Evolutionary conservation across 306 rosid genomes (phyloP).

Genomic region (Acacia confusa): DNA sequence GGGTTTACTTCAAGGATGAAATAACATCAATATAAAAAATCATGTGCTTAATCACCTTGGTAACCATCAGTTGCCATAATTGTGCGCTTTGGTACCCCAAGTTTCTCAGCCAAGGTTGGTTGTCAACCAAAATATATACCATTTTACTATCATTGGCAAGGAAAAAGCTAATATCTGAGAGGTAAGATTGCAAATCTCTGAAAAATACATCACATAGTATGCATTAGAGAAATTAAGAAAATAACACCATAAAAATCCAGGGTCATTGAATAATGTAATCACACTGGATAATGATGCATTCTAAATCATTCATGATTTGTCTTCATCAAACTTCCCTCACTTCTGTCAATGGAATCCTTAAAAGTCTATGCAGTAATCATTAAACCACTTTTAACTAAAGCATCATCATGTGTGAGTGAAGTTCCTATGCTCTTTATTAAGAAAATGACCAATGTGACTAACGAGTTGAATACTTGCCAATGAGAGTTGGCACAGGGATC

Average conservation of each 20-base stretch:
- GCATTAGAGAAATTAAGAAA: conserved; percentile 2
- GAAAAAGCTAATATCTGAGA: conserved; percentile 80
- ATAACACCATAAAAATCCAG: conserved; percentile 3
- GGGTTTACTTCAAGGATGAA: conserved; percentile 17
- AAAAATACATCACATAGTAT: conserved; percentile 35
- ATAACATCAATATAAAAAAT: conserved; percentile 6
- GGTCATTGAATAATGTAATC: background rate
- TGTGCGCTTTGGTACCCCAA: conserved; percentile 69
- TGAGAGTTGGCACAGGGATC: too few species aligned
- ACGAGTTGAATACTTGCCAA: background rate
- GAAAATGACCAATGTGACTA: background rate
- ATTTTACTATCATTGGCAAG: conserved; percentile 72
- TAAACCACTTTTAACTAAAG: conserved; percentile 3
- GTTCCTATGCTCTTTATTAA: background rate
- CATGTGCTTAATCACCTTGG: conserved; percentile 57
- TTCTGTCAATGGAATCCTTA: background rate
- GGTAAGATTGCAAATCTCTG: conserved; percentile 96
- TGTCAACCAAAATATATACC: conserved; percentile 84
- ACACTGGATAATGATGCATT: conserved; percentile 10
- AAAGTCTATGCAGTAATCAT: background rate
- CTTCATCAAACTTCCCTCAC: background rate
- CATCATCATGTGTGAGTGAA: conserved; percentile 3
- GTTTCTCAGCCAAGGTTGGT: conserved; percentile 89
- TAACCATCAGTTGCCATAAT: conserved; percentile 95
- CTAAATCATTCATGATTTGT: background rate